These are phyloP conservation scores for Drechslerella coelobrocha DNA, from an alignment of 2,329 filamentous ascomycete species.

Conservation along the genomic window DNA sequence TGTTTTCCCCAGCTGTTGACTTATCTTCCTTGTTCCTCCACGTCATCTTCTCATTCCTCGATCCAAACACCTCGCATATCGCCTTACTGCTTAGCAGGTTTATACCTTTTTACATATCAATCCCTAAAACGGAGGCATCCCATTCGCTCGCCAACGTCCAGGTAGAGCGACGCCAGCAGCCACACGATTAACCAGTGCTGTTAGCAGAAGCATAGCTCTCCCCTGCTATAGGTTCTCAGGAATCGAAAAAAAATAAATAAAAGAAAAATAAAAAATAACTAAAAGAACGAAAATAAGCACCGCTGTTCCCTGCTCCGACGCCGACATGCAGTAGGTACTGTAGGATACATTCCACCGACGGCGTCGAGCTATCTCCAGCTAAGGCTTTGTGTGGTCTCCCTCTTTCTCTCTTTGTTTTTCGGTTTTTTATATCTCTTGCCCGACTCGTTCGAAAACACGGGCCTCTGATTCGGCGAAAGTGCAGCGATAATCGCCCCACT, in stretches of 20 bases:
- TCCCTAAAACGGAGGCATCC: background rate
- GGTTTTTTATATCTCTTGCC: constrained; percentile 32
- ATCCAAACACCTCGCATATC: background rate
- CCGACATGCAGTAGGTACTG: background rate
- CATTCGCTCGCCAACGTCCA: background rate
- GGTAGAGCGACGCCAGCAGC: background rate
- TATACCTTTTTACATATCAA: constrained; percentile 1
- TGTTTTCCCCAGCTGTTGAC: background rate
- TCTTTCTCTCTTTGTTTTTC: background rate
- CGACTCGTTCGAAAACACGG: constrained; percentile 20
- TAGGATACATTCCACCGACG: background rate
- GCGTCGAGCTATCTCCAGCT: background rate
- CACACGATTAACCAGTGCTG: background rate
- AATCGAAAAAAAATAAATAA: background rate
- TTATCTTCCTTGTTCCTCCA: background rate
- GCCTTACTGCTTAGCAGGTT: no score
- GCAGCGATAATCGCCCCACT: constrained; percentile 45
- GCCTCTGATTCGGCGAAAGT: constrained; percentile 45
- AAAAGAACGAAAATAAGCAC: background rate
- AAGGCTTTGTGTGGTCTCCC: constrained; percentile 3
- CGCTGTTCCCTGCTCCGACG: background rate
- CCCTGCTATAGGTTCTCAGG: background rate
- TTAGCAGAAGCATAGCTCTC: background rate
- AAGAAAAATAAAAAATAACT: background rate
- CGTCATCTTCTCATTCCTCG: background rate